Evolutionary conservation across 164 flowering plant genomes (phyloP), one percentile per base, ranked within the genome.

Genomic region (Nymphaea colorata): DNA sequence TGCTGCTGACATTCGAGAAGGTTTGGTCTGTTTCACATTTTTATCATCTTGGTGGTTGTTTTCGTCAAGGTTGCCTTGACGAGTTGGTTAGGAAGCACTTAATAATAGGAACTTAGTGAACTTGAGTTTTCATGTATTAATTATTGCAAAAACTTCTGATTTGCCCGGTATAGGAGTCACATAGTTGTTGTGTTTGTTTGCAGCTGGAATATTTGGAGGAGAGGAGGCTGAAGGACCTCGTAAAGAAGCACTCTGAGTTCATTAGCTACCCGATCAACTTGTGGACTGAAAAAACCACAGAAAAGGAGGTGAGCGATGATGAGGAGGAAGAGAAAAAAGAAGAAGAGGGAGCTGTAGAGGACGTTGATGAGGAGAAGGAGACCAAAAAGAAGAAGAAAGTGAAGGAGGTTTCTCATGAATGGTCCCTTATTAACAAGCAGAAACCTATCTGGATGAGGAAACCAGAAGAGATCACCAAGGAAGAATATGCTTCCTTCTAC

Each of bases 401-500:
- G 0, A 84, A 80, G 78, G 84, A 82, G 65, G 84, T 83, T 47
- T 70, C 76, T 14, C 82, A 86, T 66, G 91, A 84, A 66, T 84
- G 88, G 88, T 43, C 76, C 10, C 67, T 73, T 1, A 71, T 81
- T 61, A 86, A 85, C 80, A 83, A 85, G 69, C 84, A 83, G 72
- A 83, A 85, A 61, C 87, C 86, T 0, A 85, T 82, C 61, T 84
- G 86, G 87, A 42, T 85, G 76, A 64, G 89, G 44, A 85, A 85
- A 70, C 85, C 87, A 2, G 87, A 84, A 67, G 88, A 86, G 73
- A 66, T 84, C 7, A 77, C 80, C 0, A 85, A 82, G 70, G 86
- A 85, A 25, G 89, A 85, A 67, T 85, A 85, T 68, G 81, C 83
- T 0, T 57, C 90, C 0, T 86, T 86, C 76, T 86, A 86, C 83